A percentile compares a stretch with the other conserved stretches of the same genome.
Evolutionary conservation across 495 filamentous ascomycete species (phyloP).

Genomic region (Hypomontagnella monticulosa): DNA sequence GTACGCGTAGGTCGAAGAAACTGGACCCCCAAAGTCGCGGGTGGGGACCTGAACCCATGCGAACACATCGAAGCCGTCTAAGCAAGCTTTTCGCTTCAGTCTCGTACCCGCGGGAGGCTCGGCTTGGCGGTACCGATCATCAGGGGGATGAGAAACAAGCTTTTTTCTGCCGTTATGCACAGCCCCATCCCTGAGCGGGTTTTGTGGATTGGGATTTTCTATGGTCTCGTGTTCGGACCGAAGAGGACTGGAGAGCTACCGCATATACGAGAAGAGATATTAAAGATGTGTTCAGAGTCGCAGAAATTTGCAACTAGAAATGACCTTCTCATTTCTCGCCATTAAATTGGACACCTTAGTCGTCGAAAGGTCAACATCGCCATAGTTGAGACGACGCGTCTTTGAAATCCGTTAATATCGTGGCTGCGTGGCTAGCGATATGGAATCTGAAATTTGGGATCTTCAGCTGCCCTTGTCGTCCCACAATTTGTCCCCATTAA

Average conservation of each 20-base stretch:
- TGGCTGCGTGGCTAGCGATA: no score
- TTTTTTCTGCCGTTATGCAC: slow-evolving; percentile 22
- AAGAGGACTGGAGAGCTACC: neutral
- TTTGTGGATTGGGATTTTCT: slow-evolving; percentile 14
- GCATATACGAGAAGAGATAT: slow-evolving; percentile 30
- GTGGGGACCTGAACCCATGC: neutral
- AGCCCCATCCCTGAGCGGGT: slow-evolving; percentile 10
- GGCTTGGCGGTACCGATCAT: slow-evolving; percentile 29
- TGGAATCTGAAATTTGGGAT: no score
- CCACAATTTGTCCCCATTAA: no score
- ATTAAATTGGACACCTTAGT: slow-evolving; percentile 1
- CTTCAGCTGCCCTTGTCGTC: no score
- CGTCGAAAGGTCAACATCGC: no score
- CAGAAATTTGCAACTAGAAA: neutral
- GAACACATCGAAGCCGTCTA: slow-evolving; percentile 10
- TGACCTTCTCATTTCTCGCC: neutral
- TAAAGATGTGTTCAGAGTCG: slow-evolving; percentile 7
- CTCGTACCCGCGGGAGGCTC: slow-evolving; percentile 2
- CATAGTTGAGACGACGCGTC: no score
- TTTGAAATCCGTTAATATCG: no score
- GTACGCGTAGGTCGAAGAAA: slow-evolving; percentile 4
- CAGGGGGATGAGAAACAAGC: slow-evolving; percentile 31
- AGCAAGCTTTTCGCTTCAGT: slow-evolving; percentile 32
- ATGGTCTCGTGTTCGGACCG: slow-evolving; percentile 13
- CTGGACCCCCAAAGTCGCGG: neutral